A percentile compares a stretch with the other conserved stretches of the same genome.
These are phyloP conservation scores for Brettanomyces nanus DNA, from an alignment of 805 yeast genomes.

Conservation along the genomic window DNA sequence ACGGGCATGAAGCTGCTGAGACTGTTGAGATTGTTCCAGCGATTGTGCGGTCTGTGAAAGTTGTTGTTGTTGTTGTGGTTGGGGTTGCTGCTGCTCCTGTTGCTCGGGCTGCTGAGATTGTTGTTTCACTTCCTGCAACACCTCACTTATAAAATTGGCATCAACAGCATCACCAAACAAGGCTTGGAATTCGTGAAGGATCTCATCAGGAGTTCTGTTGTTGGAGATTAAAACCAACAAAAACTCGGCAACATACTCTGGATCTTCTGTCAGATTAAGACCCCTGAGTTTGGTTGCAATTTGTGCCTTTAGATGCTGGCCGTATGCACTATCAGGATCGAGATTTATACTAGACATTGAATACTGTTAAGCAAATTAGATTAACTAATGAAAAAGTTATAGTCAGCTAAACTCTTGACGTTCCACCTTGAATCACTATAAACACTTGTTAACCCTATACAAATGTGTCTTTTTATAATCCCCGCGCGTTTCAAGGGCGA, in stretches of 20 bases:
- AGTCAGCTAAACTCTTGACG: too few relatives aligned
- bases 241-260: slow-evolving; percentile 62
- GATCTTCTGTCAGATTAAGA: slow-evolving; percentile 40
- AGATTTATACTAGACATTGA: slow-evolving; percentile 8
- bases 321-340: slow-evolving; percentile 26
- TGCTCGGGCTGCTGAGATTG: slow-evolving; percentile 11
- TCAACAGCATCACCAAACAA: slow-evolving; percentile 58
- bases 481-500: background rate
- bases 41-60: slow-evolving; percentile 8
- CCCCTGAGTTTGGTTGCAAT: slow-evolving; percentile 33
- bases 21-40: slow-evolving; percentile 11
- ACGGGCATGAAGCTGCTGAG: slow-evolving; percentile 12
- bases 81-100: slow-evolving; percentile 5
- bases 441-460: too few relatives aligned
- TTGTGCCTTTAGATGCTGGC: slow-evolving; percentile 34
- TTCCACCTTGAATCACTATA: too few relatives aligned
- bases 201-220: slow-evolving; percentile 53
- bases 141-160: slow-evolving; percentile 44
- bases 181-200: slow-evolving; percentile 50
- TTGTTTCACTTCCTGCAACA: slow-evolving; percentile 46
- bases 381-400: too few relatives aligned
- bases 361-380: too few relatives aligned
- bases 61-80: slow-evolving; percentile 9
- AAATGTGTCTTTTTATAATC: background rate
- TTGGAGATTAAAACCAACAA: slow-evolving; percentile 64